phyloP scores from a whole-genome alignment of 2,329 filamentous ascomycete species.

The Diaporthe helianthi region DNA sequence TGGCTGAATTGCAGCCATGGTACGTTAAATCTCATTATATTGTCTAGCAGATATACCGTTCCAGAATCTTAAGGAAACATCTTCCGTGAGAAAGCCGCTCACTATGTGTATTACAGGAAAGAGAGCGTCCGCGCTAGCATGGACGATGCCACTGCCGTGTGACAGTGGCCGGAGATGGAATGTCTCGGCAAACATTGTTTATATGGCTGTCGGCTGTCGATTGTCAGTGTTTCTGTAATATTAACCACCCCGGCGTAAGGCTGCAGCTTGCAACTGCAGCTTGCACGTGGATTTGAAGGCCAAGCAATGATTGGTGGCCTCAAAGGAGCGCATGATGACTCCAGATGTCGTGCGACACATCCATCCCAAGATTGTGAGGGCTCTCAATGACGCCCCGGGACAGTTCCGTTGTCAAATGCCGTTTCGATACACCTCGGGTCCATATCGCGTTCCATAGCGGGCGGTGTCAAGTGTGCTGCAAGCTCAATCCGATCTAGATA shows the following conservation, averaged over 20 bases:
- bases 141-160: background rate
- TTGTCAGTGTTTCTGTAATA: no score
- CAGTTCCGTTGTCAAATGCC: background rate
- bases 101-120: background rate
- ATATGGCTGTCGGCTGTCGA: slow-evolving; percentile 38
- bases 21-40: background rate
- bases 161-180: background rate
- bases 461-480: slow-evolving; percentile 38
- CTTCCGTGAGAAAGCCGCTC: background rate
- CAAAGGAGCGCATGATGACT: background rate
- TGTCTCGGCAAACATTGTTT: background rate
- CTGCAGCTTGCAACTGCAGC: slow-evolving; percentile 6
- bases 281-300: background rate
- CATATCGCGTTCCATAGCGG: slow-evolving; percentile 30
- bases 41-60: background rate
- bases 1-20: slow-evolving; percentile 16
- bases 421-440: background rate
- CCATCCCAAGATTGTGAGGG: background rate
- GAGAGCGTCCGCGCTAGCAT: slow-evolving; percentile 12
- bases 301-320: background rate
- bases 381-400: background rate
- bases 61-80: background rate
- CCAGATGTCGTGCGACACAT: background rate
- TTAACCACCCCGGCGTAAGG: slow-evolving; percentile 4
- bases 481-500: slow-evolving; percentile 45